Conservation (phyloP, 1,284 basidiomycete species). For the Trametes polyzona region DNA sequence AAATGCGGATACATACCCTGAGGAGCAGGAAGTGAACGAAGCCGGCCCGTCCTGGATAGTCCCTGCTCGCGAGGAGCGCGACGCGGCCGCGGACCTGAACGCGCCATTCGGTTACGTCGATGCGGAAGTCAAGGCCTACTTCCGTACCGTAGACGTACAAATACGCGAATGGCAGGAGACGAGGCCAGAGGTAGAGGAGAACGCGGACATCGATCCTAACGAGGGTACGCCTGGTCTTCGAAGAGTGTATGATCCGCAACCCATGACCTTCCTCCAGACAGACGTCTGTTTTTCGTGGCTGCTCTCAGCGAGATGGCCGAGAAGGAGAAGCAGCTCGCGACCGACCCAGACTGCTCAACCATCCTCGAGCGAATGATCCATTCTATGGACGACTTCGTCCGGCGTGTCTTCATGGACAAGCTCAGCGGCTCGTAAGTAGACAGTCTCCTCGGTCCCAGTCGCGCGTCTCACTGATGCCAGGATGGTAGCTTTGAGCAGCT, state of each 20-base stretch:
- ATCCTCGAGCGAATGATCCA: constrained; percentile 87
- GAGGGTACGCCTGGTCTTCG: constrained; percentile 61
- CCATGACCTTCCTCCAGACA: constrained; percentile 53
- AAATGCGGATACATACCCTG: constrained; percentile 18
- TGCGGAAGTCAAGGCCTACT: constrained; percentile 89
- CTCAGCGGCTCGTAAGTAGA: constrained; percentile 81
- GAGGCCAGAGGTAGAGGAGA: constrained; percentile 40
- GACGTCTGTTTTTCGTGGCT: constrained; percentile 81
- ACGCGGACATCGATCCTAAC: constrained; percentile 65
- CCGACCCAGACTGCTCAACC: constrained; percentile 89
- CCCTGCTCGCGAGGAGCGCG: constrained; percentile 39
- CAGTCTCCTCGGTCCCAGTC: not conserved
- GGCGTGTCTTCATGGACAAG: constrained; percentile 85
- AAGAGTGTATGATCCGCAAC: not conserved
- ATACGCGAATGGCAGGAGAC: constrained; percentile 83
- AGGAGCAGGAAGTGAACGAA: constrained; percentile 24
- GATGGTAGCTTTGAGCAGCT: constrained; percentile 64
- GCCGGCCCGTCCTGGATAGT: constrained; percentile 72
- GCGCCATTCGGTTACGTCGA: constrained; percentile 89
- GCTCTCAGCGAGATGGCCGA: constrained; percentile 83
- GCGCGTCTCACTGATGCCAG: constrained; percentile 28
- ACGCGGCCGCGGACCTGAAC: constrained; percentile 57
- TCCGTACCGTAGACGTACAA: constrained; percentile 84
- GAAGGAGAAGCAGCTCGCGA: constrained; percentile 87
- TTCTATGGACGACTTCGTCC: constrained; percentile 93